These are phyloP conservation scores for Escovopsis sp. DNA, from an alignment of 2,329 filamentous ascomycete genomes.

Conservation along the genomic window DNA sequence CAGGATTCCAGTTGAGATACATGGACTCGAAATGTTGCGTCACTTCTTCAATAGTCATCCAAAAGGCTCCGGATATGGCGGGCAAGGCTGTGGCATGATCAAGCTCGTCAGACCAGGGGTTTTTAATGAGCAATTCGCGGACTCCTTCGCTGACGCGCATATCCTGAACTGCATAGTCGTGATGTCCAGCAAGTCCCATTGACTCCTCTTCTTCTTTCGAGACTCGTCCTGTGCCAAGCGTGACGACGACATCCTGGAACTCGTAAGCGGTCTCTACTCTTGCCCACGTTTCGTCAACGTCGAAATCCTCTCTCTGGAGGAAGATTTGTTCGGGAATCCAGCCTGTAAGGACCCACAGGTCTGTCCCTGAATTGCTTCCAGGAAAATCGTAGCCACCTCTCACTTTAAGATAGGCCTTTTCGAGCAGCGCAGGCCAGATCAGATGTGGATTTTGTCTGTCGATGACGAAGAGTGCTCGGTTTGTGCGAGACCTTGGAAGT, in stretches of 20 bases:
- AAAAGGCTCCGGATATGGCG: slow-evolving; percentile 56
- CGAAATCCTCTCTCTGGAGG: slow-evolving; percentile 70
- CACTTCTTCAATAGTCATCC: slow-evolving; percentile 81
- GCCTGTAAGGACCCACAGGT: slow-evolving; percentile 81
- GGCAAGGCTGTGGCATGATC: slow-evolving; percentile 16
- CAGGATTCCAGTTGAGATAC: slow-evolving; percentile 95
- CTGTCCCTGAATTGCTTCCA: slow-evolving; percentile 91
- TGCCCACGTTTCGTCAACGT: slow-evolving; percentile 62
- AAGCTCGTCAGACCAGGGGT: slow-evolving; percentile 81
- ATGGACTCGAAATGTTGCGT: slow-evolving; percentile 89
- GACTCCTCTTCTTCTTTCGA: slow-evolving; percentile 62
- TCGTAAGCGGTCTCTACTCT: slow-evolving; percentile 61
- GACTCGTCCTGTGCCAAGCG: slow-evolving; percentile 77
- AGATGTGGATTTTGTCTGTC: slow-evolving; percentile 70
- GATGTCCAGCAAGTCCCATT: slow-evolving; percentile 72
- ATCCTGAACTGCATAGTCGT: slow-evolving; percentile 86
- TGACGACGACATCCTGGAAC: slow-evolving; percentile 70
- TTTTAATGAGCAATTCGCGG: slow-evolving; percentile 72
- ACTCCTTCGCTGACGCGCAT: slow-evolving; percentile 48
- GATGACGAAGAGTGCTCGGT: slow-evolving; percentile 70
- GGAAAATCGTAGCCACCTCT: slow-evolving; percentile 95
- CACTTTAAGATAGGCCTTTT: slow-evolving; percentile 94
- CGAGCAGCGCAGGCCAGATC: slow-evolving; percentile 82
- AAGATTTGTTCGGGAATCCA: slow-evolving; percentile 97
- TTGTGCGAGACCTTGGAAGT: slow-evolving; percentile 61